A percentile compares a stretch with the other conserved stretches of the same genome.
phyloP scores from a whole-genome alignment of 192 early-diverging fungal genomes.

The Funneliformis geosporum region DNA sequence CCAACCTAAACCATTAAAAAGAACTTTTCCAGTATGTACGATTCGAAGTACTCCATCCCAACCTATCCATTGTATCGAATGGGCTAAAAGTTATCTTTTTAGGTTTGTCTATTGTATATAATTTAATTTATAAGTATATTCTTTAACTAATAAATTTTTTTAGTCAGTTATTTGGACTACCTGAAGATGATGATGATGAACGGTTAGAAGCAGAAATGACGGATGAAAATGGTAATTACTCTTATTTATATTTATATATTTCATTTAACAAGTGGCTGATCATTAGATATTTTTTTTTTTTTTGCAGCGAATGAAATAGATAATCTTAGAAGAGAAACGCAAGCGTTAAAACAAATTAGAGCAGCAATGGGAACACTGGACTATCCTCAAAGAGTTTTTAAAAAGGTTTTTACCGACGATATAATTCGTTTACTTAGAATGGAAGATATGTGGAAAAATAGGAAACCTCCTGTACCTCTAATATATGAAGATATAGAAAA shows the following conservation, averaged over 20 bases:
- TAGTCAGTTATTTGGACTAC: slow-evolving; percentile 77
- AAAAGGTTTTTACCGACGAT: slow-evolving; percentile 83
- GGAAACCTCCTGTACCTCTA: slow-evolving; percentile 70
- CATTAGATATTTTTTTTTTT: neutral
- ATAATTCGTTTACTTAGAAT: slow-evolving; percentile 77
- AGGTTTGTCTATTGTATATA: slow-evolving; percentile 40
- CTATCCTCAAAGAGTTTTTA: slow-evolving; percentile 66
- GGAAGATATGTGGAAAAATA: slow-evolving; percentile 87
- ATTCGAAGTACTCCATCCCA: slow-evolving; percentile 93
- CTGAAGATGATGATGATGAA: slow-evolving; percentile 58
- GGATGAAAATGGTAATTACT: slow-evolving; percentile 54
- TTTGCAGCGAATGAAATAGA: slow-evolving; percentile 70
- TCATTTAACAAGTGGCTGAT: too few species aligned
- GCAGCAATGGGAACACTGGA: slow-evolving; percentile 58
- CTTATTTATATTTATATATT: neutral
- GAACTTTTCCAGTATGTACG: slow-evolving; percentile 94
- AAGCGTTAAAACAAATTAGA: slow-evolving; percentile 68
- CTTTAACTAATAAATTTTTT: neutral
- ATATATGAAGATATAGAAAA: slow-evolving; percentile 50
- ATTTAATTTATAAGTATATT: neutral
- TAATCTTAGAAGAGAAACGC: slow-evolving; percentile 71
- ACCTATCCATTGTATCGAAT: slow-evolving; percentile 98
- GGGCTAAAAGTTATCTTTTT: slow-evolving; percentile 98
- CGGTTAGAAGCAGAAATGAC: slow-evolving; percentile 34
- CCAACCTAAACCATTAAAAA: slow-evolving; percentile 79